Percentiles rank a stretch among this genome's conserved stretches.
Conservation (phyloP, 305 asterid species). For the Fraxinus ornus region DNA sequence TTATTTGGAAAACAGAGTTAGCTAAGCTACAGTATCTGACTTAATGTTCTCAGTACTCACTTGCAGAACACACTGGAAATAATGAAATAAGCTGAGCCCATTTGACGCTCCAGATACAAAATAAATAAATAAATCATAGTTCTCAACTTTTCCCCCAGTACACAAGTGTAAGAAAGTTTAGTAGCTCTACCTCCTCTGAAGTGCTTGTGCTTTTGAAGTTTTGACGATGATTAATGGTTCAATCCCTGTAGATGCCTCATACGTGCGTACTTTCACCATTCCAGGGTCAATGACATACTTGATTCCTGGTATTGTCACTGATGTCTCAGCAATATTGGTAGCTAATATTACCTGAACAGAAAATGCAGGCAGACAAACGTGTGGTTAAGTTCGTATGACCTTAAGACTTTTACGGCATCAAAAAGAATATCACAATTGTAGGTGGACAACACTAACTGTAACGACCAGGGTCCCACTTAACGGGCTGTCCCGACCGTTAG, state of each 20-base stretch:
- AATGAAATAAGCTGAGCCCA: neutral
- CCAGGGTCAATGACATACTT: constrained; percentile 98
- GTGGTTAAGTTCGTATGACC: constrained; percentile 20
- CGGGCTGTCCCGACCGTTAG: no score
- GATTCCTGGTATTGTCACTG: constrained; percentile 97
- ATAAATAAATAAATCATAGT: neutral
- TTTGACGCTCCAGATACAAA: neutral
- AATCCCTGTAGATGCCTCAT: constrained; percentile 78
- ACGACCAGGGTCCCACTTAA: no score
- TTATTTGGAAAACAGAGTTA: neutral
- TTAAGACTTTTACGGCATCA: neutral
- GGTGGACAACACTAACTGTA: constrained; percentile 6
- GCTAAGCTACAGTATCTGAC: neutral
- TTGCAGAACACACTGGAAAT: neutral
- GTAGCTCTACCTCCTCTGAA: constrained; percentile 75
- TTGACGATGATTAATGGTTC: constrained; percentile 83
- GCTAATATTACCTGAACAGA: constrained; percentile 74
- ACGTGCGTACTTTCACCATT: constrained; percentile 87
- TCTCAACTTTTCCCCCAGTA: constrained; percentile 11
- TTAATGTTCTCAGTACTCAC: constrained; percentile 1
- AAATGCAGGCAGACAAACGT: constrained; percentile 20
- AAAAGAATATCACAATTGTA: constrained; percentile 13
- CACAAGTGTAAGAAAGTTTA: constrained; percentile 2
- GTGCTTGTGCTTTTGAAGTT: constrained; percentile 97
- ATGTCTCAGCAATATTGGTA: constrained; percentile 97